A percentile compares a stretch with the other conserved stretches of the same genome.
Conservation (phyloP, 768 basidiomycete species). For the Leucogyrophana mollusca region DNA sequence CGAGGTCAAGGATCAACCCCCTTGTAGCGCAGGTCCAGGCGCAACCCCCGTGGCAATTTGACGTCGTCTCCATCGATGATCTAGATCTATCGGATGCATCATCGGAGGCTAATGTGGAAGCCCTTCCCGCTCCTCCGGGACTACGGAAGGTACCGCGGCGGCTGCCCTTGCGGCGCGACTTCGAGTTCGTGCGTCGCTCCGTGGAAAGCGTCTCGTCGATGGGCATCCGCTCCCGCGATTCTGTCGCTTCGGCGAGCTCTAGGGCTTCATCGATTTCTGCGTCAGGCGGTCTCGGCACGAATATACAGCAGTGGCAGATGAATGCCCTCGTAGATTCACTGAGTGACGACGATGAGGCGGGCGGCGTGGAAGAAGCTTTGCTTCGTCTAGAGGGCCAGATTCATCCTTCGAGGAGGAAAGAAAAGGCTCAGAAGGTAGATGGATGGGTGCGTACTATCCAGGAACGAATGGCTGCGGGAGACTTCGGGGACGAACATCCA, state of each 20-base stretch:
- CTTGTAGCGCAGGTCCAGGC: slow-evolving; percentile 33
- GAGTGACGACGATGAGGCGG: slow-evolving; percentile 71
- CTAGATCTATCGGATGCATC: slow-evolving; percentile 78
- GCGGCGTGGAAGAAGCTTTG: slow-evolving; percentile 83
- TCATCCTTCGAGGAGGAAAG: slow-evolving; percentile 66
- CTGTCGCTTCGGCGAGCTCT: slow-evolving; percentile 48
- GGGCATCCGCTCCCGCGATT: slow-evolving; percentile 65
- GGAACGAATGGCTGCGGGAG: slow-evolving; percentile 61
- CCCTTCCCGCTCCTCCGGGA: slow-evolving; percentile 47
- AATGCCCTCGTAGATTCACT: slow-evolving; percentile 74
- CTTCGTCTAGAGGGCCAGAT: slow-evolving; percentile 83
- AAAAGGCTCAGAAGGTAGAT: slow-evolving; percentile 75
- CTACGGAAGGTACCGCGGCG: slow-evolving; percentile 53
- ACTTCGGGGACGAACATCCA: slow-evolving; percentile 63
- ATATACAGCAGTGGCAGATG: slow-evolving; percentile 80
- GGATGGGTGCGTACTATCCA: slow-evolving; percentile 77
- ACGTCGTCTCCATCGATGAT: slow-evolving; percentile 78
- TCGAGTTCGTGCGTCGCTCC: slow-evolving; percentile 76
- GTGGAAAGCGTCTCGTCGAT: slow-evolving; percentile 75
- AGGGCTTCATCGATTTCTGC: slow-evolving; percentile 31
- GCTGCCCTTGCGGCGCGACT: slow-evolving; percentile 74
- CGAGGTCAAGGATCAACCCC: slow-evolving; percentile 26
- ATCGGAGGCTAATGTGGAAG: slow-evolving; percentile 47
- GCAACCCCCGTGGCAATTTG: slow-evolving; percentile 57
- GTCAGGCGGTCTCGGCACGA: slow-evolving; percentile 34